These are phyloP conservation scores for Cryptosporidium felis DNA, from an alignment of 169 alveolate species.

Conservation along the genomic window DNA sequence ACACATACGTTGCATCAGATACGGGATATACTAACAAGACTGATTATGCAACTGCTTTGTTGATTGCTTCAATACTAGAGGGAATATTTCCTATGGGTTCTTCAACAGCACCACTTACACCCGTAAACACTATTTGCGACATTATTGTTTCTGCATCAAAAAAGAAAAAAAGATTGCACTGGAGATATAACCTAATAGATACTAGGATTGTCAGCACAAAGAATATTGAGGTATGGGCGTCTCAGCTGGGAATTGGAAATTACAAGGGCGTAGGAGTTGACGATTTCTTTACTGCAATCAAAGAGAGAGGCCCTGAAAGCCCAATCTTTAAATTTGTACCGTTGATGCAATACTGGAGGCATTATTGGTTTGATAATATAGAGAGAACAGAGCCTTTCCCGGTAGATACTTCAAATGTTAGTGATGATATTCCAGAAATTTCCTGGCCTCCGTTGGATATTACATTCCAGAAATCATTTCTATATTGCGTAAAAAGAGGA, in stretches of 20 bases:
- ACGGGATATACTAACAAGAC: constrained; percentile 79
- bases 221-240: constrained; percentile 75
- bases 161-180: constrained; percentile 72
- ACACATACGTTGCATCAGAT: constrained; percentile 77
- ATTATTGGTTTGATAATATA: constrained; percentile 75
- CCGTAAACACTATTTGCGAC: constrained; percentile 76
- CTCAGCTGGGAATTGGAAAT: constrained; percentile 73
- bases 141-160: constrained; percentile 76
- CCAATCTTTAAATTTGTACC: constrained; percentile 80
- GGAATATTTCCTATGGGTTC: constrained; percentile 79
- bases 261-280: constrained; percentile 76
- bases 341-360: constrained; percentile 76
- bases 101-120: constrained; percentile 80
- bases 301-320: constrained; percentile 78
- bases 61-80: constrained; percentile 75
- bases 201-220: constrained; percentile 73
- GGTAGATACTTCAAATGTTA: constrained; percentile 70
- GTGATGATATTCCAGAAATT: constrained; percentile 76
- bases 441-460: constrained; percentile 74
- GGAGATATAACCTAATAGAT: constrained; percentile 77
- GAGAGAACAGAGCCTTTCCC: constrained; percentile 76
- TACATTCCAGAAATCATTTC: constrained; percentile 74
- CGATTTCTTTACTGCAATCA: constrained; percentile 75
- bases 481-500: constrained; percentile 73
- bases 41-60: constrained; percentile 79